A percentile compares a stretch with the other conserved stretches of the same genome.
Conservation (phyloP, 345 rosid species). For the Salix purpurea region DNA sequence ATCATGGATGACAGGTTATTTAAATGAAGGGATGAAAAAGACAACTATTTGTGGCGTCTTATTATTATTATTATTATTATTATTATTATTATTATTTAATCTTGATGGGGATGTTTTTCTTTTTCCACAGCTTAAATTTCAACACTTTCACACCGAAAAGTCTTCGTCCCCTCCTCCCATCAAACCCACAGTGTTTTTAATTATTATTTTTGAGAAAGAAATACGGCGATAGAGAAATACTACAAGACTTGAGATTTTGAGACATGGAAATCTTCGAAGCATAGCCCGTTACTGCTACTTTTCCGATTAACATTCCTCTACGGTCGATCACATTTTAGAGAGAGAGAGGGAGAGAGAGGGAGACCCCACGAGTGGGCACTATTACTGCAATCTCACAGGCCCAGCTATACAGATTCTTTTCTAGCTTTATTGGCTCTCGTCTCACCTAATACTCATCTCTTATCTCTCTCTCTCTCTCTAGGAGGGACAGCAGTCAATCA, state of each 20-base stretch:
- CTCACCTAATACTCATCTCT: not conserved
- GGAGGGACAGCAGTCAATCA: constrained; percentile 29
- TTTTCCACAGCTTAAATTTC: not conserved
- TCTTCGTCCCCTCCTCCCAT: not conserved
- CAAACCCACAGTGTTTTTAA: not conserved
- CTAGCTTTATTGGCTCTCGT: constrained; percentile 13
- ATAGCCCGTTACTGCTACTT: too few relatives aligned
- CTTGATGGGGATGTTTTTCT: not conserved
- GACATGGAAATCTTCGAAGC: not conserved
- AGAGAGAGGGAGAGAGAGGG: not conserved
- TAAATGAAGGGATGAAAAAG: not conserved
- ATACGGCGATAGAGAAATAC: too few relatives aligned
- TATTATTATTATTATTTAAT: not conserved
- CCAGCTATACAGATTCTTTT: constrained; percentile 13
- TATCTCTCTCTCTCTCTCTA: not conserved
- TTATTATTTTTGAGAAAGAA: not conserved
- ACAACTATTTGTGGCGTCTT: not conserved
- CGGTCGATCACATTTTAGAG: not conserved
- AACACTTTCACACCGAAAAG: constrained; percentile 7
- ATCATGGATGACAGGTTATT: not conserved
- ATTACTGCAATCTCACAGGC: not conserved
- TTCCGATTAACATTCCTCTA: not conserved
- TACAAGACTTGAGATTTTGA: not conserved
- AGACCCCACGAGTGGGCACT: constrained; percentile 12
- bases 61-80: too few relatives aligned